Base-by-base conservation (phyloP, 2,329 filamentous ascomycete genomes). In the Dactylellina leptospora region DNA sequence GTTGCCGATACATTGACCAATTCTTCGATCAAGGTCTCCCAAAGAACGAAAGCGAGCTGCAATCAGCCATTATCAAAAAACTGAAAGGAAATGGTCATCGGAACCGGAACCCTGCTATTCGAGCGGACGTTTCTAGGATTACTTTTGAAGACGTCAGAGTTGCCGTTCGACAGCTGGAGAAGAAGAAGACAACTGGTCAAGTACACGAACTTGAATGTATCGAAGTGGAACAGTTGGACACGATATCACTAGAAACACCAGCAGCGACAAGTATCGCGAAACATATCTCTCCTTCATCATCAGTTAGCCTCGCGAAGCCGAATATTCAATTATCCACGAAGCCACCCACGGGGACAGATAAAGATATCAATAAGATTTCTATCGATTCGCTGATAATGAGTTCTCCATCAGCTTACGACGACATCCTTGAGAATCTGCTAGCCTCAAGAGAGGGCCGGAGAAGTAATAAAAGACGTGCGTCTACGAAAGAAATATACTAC, bases 131-230 rank as follows among this genome's bases (percentile, higher is more conserved):
- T 25, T 27, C 5, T 20, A 22, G 45, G 5, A 51, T 61, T 16
- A 42, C 30, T 22, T 61, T 45, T 45, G 45, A 1, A 11, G 58
- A 61, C 33, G 23, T 61, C 36, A 47, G 53, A 16, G n/a, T 27
- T 10, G 44, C 25, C 53, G 18, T 61, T 22, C 10, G n/a, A 18
- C 27, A 27, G 11, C 13, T 25, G 9, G 11, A 23, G 11, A 20
- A 60, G 10, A 27, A 8, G 5, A 2, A n/a, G n/a, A n/a, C n/a
- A n/a, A n/a, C n/a, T n/a, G n/a, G n/a, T n/a, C n/a, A n/a, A n/a
- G n/a, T n/a, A n/a, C 36, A 11, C 36, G 11, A n/a, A 40, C 36
- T 11, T 11, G 5, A 40, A 40, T n/a, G 18, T 40, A 3, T 40
- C 3, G 18, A 11, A 4, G 3, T n/a, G 18, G 8, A 11, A 9